Base-by-base conservation (phyloP, 2,329 filamentous ascomycete species). In the Knufia fluminis region DNA sequence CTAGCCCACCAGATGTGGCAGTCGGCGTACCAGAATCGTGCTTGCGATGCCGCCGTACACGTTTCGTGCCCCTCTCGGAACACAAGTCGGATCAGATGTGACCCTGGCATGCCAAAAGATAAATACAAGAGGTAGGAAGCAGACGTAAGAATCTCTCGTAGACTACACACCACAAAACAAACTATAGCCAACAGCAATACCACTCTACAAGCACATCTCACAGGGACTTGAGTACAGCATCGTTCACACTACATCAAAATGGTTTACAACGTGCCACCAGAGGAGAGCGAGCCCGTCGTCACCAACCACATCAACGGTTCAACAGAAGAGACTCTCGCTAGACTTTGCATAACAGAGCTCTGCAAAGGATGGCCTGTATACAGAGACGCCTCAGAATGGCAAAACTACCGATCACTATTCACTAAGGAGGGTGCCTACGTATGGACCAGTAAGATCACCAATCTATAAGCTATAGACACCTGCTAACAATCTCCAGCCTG, bases 351-450 rank as follows among this genome's bases (percentile, higher is more conserved):
- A 6, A 66, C 71, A 1, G 73, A 76, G 60, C 62, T 77, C n/a
- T 75, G 72, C 64, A 75, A 74, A 57, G 73, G 73, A 39, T 76
- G 73, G 73, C 72, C 73, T 1, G 69, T 76, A 32, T 76, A 76
- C 59, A 69, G 73, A 26, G 73, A 76, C 52, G 68, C 72, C 9
- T 75, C 72, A 1, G 73, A 77, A 58, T 76, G 74, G 73, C 66
- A 68, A 60, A 75, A 76, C 64, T 76, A 72, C 56, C 70, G 71
- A 52, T 66, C 64, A 1, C 61, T 76, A 9, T 76, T 76, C 55
- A 63, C 68, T 45, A 62, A 70, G 10, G 68, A 72, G 12, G 52
- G 50, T 26, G 72, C 72, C 3, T 68, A 62, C 32, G 71, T 76
- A 26, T 75, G 70, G 68, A 76, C 73, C 1, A 75, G 73, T 75